Evolutionary conservation across 1,284 basidiomycete genomes (phyloP), one percentile per base, ranked within the genome.

Genomic region (Moesziomyces sp.): DNA sequence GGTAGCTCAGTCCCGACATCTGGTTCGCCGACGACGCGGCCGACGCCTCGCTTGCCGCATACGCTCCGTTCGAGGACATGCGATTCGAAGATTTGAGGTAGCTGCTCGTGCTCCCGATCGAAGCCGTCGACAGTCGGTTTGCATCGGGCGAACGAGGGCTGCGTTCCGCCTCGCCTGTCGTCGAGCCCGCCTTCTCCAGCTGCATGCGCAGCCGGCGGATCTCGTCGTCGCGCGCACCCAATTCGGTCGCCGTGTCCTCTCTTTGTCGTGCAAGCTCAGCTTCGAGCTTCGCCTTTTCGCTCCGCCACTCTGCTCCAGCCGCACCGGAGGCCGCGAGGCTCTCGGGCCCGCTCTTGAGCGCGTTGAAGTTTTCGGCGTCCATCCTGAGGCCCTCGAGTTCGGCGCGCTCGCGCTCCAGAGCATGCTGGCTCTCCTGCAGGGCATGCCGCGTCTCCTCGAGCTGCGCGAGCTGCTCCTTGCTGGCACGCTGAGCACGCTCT

Each of bases 371-470:
- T 38, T 74, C 62, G 23, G 63, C 66, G 34, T 97, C 94, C 34
- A 88, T 86, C 60, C 94, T 87, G 55, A 97, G 85, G 3, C 87
- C 86, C 86, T 98, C 95, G 24, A 97, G 91, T 83, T 98, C 96
- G 10, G 92, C 92, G 53, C 92, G 87, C n/a, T 94, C 92, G 79
- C 91, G 91, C 85, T 98, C 95, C 18, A 97, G 87, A 2, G 94
- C 92, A 40, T 89, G 87, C n/a, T 91, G 91, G 77, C 91, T 93
- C 86, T 97, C 94, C 67, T 91, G 87, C 46, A 97, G 86, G 1
- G 94, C 96, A 67, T 91, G 92, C 80, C 94, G 92, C 19, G 94
- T 62, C 51, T 74, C 72, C 28, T 74, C 62, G 48, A 66, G 52
- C 18, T 58, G 42, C 42, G 45, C 52, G 9, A 58, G 52, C 43